phyloP scores from a whole-genome alignment of 2,329 filamentous ascomycete genomes.

The Trichoderma sp. region DNA sequence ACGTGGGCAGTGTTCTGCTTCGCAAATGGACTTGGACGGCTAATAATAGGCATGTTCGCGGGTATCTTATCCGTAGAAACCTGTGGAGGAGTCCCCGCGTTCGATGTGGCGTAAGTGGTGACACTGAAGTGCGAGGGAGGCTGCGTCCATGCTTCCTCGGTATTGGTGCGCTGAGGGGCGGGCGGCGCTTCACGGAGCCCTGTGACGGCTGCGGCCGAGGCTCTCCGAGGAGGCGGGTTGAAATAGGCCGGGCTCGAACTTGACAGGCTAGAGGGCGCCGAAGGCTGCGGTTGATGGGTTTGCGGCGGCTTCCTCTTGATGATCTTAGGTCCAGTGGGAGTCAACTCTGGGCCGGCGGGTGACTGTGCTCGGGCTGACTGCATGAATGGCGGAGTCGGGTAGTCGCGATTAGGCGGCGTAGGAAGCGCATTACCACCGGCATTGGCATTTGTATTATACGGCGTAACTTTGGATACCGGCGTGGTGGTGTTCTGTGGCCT shows the following conservation, averaged over 20 bases:
- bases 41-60: constrained; percentile 25
- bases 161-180: constrained; percentile 20
- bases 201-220: constrained; percentile 22
- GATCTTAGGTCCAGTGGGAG: constrained; percentile 35
- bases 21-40: constrained; percentile 32
- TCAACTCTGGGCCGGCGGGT: constrained; percentile 23
- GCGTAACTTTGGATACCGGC: constrained; percentile 12
- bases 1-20: constrained; percentile 25
- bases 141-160: constrained; percentile 44
- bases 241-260: constrained; percentile 18
- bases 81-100: constrained; percentile 28
- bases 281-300: constrained; percentile 11
- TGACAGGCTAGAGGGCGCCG: background rate
- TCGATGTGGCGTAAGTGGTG: constrained; percentile 57
- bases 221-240: background rate
- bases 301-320: constrained; percentile 47
- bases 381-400: constrained; percentile 6
- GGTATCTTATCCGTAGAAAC: constrained; percentile 24
- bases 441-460: constrained; percentile 13
- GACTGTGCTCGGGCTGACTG: constrained; percentile 21
- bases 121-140: constrained; percentile 62
- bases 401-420: constrained; percentile 30
- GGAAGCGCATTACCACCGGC: constrained; percentile 30
- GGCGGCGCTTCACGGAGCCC: constrained; percentile 11
- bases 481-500: constrained; percentile 23